phyloP scores from a whole-genome alignment of 73 alveolate genomes.

The Breviolum minutum region DNA sequence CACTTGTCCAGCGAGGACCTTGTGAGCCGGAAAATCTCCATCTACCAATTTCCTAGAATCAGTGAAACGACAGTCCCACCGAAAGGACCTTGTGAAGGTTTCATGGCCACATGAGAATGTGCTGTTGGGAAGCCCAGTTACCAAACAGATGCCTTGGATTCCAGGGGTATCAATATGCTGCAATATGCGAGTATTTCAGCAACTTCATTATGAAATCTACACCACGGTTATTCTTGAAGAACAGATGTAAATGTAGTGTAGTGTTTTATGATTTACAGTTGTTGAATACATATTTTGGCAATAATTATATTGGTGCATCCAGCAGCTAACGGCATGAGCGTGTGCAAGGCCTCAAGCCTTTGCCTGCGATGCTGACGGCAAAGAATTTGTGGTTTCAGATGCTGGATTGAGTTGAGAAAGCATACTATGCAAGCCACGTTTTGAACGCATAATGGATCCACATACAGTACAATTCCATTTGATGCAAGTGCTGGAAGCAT shows the following conservation, averaged over 20 bases:
- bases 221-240: no score
- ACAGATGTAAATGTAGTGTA: no score
- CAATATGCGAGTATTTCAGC: no score
- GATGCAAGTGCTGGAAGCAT: not conserved
- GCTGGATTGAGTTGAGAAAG: not conserved
- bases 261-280: no score
- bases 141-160: no score
- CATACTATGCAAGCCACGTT: no score
- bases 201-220: no score
- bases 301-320: no score
- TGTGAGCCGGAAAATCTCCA: not conserved
- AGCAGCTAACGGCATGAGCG: no score
- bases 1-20: constrained; percentile 32
- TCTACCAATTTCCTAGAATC: not conserved
- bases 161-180: no score
- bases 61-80: not conserved
- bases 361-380: constrained; percentile 80
- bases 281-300: no score
- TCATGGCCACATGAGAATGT: constrained; percentile 89
- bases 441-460: not conserved
- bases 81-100: constrained; percentile 44
- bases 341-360: constrained; percentile 57
- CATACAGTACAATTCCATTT: not conserved
- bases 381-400: constrained; percentile 45
- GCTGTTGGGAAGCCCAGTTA: not conserved